A percentile compares a stretch with the other conserved stretches of the same genome.
Evolutionary conservation across 2,329 filamentous ascomycete species (phyloP).

Genomic region (Colletotrichum sp.): DNA sequence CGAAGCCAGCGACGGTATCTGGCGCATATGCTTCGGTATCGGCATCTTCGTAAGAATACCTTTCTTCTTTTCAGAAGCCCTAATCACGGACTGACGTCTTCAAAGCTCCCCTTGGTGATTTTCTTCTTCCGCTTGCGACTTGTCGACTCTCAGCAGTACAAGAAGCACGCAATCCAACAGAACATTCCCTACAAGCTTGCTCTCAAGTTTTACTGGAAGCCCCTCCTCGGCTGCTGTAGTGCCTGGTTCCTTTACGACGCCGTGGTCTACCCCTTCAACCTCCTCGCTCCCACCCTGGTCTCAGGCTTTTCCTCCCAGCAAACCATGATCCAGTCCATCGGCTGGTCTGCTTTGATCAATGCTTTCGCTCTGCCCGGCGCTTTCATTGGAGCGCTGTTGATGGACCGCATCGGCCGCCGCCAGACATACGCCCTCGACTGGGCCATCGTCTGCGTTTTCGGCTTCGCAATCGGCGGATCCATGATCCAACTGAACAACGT

Average conservation of each 20-base stretch:
- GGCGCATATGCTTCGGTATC: slow-evolving; percentile 46
- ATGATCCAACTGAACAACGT: slow-evolving; percentile 49
- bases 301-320: slow-evolving; percentile 23
- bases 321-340: slow-evolving; percentile 24
- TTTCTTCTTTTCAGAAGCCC: accelerated
- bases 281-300: slow-evolving; percentile 24
- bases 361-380: slow-evolving; percentile 27
- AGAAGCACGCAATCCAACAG: slow-evolving; percentile 28
- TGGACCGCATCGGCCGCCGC: slow-evolving; percentile 26
- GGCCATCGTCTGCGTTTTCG: slow-evolving; percentile 37
- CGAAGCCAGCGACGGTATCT: slow-evolving; percentile 42
- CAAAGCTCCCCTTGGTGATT: slow-evolving; percentile 45
- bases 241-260: slow-evolving; percentile 32
- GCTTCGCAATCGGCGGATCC: slow-evolving; percentile 52
- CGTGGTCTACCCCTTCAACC: slow-evolving; percentile 24
- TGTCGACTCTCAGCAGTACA: slow-evolving; percentile 49
- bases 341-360: slow-evolving; percentile 29
- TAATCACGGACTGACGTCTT: not conserved
- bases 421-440: slow-evolving; percentile 27
- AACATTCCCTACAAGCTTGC: slow-evolving; percentile 25
- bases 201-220: slow-evolving; percentile 42
- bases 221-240: slow-evolving; percentile 53
- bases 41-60: slow-evolving; percentile 37
- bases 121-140: slow-evolving; percentile 59
- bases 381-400: slow-evolving; percentile 25